phyloP scores from a whole-genome alignment of 176 grass and related monocot genomes.

The Oryza officinalis region DNA sequence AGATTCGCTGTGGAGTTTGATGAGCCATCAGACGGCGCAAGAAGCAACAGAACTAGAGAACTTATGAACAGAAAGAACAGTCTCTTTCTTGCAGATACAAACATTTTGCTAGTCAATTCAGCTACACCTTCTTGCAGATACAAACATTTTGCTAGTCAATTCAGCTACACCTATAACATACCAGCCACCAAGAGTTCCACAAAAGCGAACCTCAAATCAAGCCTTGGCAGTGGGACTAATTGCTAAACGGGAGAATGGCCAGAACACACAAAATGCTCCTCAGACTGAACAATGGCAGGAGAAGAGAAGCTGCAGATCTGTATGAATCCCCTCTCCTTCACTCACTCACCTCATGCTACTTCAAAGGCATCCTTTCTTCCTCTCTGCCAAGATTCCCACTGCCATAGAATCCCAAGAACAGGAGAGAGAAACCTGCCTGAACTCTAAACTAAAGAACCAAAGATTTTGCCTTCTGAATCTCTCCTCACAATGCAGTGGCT shows the following conservation, averaged over 20 bases:
- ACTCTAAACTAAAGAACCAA: constrained; percentile 2
- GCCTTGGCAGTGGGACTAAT: not conserved
- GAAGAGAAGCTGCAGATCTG: constrained; percentile 3
- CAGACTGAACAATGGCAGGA: constrained; percentile 11
- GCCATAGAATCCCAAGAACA: constrained; percentile 12
- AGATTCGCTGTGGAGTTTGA: constrained; percentile 19
- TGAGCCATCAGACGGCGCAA: constrained; percentile 32
- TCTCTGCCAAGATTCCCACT: not conserved
- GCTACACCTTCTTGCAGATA: constrained; percentile 28
- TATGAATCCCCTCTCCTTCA: not conserved
- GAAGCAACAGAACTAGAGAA: constrained; percentile 39
- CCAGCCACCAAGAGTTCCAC: not conserved
- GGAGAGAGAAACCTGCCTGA: not conserved
- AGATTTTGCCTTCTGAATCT: not conserved
- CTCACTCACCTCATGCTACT: not conserved
- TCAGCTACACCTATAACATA: constrained; percentile 8
- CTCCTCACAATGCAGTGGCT: constrained; percentile 10
- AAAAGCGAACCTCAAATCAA: not conserved
- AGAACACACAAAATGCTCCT: not conserved
- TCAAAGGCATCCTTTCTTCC: not conserved
- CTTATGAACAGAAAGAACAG: constrained; percentile 24
- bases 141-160: constrained; percentile 37
- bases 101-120: constrained; percentile 36
- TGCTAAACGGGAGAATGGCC: not conserved
- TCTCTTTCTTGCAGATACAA: constrained; percentile 36